Percentiles rank a stretch among this genome's conserved stretches.
These are phyloP conservation scores for Kodamaea ohmeri DNA, from an alignment of 1,139 yeast species.

Conservation along the genomic window DNA sequence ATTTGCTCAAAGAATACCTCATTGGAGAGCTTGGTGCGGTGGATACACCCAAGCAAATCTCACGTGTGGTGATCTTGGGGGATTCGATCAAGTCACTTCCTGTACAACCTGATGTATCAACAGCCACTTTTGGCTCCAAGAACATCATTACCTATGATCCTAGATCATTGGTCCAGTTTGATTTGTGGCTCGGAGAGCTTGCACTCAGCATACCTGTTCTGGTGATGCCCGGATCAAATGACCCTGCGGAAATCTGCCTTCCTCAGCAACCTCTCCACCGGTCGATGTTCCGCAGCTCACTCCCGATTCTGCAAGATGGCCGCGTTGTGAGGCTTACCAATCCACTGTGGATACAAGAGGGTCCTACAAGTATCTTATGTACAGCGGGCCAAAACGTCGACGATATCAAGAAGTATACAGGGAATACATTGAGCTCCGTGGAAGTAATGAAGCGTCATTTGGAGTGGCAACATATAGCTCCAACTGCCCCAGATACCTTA, in stretches of 20 bases:
- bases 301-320: slow-evolving; percentile 39
- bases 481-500: slow-evolving; percentile 95
- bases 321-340: slow-evolving; percentile 58
- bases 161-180: slow-evolving; percentile 46
- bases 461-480: slow-evolving; percentile 83
- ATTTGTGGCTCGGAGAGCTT: slow-evolving; percentile 57
- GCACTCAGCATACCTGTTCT: slow-evolving; percentile 63
- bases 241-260: slow-evolving; percentile 76
- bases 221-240: slow-evolving; percentile 80
- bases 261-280: slow-evolving; percentile 90
- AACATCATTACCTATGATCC: slow-evolving; percentile 49
- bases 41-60: slow-evolving; percentile 28
- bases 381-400: slow-evolving; percentile 82
- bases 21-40: slow-evolving; percentile 61
- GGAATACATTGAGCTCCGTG: slow-evolving; percentile 28
- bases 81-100: slow-evolving; percentile 52
- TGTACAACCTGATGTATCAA: slow-evolving; percentile 7
- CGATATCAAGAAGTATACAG: slow-evolving; percentile 66
- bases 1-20: slow-evolving; percentile 67
- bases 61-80: slow-evolving; percentile 71
- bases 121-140: slow-evolving; percentile 45
- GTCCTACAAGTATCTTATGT: slow-evolving; percentile 59
- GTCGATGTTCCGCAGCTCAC: slow-evolving; percentile 58
- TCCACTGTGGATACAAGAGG: slow-evolving; percentile 63
- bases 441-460: slow-evolving; percentile 67